phyloP scores from a whole-genome alignment of 2,329 filamentous ascomycete species.

The Ceratocystis lukuohia region DNA sequence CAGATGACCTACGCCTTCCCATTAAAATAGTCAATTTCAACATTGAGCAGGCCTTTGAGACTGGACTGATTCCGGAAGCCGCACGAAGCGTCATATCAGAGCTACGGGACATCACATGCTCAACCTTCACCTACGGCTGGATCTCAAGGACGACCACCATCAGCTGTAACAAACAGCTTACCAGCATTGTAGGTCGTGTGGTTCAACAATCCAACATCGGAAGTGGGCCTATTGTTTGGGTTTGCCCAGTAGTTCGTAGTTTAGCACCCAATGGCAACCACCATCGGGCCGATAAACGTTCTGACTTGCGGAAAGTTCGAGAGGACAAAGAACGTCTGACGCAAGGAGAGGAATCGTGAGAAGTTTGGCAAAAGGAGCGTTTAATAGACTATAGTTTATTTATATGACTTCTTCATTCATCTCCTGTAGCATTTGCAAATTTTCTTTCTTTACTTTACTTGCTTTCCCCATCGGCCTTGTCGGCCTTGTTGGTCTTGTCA shows the following conservation, averaged over 20 bases:
- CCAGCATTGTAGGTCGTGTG: conserved; percentile 3
- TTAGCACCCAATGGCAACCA: conserved; percentile 6
- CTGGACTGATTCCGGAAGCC: not conserved
- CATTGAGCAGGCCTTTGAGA: conserved; percentile 3
- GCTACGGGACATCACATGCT: conserved; percentile 4
- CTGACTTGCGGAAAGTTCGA: not conserved
- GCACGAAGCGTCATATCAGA: not conserved
- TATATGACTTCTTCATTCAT: not conserved
- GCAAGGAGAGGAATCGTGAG: not conserved
- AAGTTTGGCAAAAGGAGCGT: not conserved
- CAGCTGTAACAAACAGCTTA: conserved; percentile 9
- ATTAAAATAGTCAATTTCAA: not conserved
- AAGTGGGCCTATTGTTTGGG: conserved; percentile 3
- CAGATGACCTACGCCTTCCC: not conserved
- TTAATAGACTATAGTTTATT: not conserved
- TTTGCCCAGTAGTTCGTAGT: conserved; percentile 9
- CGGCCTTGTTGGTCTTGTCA: not conserved
- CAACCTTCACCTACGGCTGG: conserved; percentile 10
- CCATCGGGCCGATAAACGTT: not conserved
- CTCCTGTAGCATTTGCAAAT: too few relatives aligned
- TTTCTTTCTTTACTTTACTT: too few relatives aligned
- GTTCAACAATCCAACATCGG: conserved; percentile 4
- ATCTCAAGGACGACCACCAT: not conserved
- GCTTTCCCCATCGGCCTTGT: not conserved
- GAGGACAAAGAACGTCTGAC: not conserved